Conservation (phyloP, 2,329 filamentous ascomycete genomes). For the Fusarium albidum region DNA sequence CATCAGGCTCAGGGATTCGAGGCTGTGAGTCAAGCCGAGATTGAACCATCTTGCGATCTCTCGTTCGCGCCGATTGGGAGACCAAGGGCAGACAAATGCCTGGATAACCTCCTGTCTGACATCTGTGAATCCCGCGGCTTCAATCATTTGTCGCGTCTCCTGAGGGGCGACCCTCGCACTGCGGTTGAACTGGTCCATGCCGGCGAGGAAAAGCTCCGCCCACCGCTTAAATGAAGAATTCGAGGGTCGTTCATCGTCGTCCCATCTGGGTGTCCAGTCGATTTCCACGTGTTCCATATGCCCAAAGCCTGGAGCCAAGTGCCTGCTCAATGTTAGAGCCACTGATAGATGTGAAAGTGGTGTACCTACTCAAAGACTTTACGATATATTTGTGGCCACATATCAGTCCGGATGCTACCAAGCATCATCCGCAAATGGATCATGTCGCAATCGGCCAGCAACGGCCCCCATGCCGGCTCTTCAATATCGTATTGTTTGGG, state of each 20-base stretch:
- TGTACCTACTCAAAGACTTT: conserved; percentile 69
- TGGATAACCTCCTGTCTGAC: conserved; percentile 74
- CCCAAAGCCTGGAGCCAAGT: conserved; percentile 79
- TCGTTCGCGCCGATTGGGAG: conserved; percentile 67
- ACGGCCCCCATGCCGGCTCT: conserved; percentile 66
- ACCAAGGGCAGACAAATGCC: conserved; percentile 80
- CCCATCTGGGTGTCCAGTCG: conserved; percentile 78
- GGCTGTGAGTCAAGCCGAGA: conserved; percentile 74
- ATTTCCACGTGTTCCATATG: conserved; percentile 90
- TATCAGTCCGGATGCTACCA: conserved; percentile 74
- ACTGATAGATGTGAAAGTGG: not conserved
- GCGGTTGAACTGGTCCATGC: conserved; percentile 70
- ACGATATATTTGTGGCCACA: conserved; percentile 77
- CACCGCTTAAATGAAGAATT: conserved; percentile 71
- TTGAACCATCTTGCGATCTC: conserved; percentile 86
- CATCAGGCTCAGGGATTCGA: conserved; percentile 76
- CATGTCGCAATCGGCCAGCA: conserved; percentile 72
- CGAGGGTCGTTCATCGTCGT: conserved; percentile 67
- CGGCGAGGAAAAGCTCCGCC: conserved; percentile 73
- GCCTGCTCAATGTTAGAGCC: conserved; percentile 54
- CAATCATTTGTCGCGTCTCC: conserved; percentile 66
- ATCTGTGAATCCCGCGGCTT: conserved; percentile 79
- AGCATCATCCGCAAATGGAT: conserved; percentile 83
- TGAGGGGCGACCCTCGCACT: conserved; percentile 67
- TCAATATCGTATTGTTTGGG: conserved; percentile 78